Evolutionary conservation across 2,329 filamentous ascomycete genomes (phyloP), one percentile per base, ranked within the genome.

Genomic region (Fusarium acutatum): DNA sequence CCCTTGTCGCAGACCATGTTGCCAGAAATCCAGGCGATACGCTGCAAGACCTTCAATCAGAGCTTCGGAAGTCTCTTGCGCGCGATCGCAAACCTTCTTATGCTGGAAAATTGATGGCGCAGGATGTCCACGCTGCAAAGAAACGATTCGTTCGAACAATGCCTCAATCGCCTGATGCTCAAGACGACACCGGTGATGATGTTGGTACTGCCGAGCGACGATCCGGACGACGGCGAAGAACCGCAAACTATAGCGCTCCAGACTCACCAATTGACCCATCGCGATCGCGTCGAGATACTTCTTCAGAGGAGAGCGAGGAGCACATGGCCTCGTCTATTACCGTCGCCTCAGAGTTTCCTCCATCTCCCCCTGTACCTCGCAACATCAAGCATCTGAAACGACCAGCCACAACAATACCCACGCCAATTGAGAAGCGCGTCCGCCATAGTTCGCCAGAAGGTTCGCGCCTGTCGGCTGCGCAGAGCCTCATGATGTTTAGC

Each of bases 31-130:
- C 76, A 1, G 69, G 69, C 56, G 74, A 77, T n/a, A 70, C 70
- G 1, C 38, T 78, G n/a, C 76, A 78, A 44, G 77, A 78, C 38
- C 75, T 78, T 9, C 77, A 76, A 43, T 58, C 58, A 37, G 77
- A 78, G 49, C 71, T 78, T 56, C 61, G 77, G n/a, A 73, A 69
- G 63, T 78, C 77, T n/a, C 71, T 78, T 24, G 75, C 77, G 40
- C 76, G 77, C 57, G 77, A 78, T 58, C 69, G 77, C 43, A 78
- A 78, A 67, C 77, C 77, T 26, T 78, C 77, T n/a, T 78, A 78
- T 35, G 77, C 77, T 30, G 77, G 77, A 6, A 78, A 78, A 40
- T 66, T 78, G 60, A 78, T 78, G 77, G 77, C 77, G 7, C 77
- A 78, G 63, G 77, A 78, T 64, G 77, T 78, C 5, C 77, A 78